Evolutionary conservation across 805 yeast genomes (phyloP).

Genomic region (Myxozyma neotropica): DNA sequence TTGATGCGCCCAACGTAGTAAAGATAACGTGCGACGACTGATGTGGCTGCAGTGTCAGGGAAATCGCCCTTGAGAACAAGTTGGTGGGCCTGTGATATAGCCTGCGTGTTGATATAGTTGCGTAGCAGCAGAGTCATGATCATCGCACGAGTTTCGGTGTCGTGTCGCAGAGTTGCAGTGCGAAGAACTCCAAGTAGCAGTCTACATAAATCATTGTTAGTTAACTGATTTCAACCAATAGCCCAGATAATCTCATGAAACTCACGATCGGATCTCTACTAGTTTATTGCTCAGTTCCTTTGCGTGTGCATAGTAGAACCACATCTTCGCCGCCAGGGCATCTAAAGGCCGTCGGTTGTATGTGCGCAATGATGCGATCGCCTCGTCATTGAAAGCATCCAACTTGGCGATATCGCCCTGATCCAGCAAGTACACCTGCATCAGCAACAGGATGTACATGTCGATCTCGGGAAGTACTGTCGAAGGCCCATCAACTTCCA

Average conservation of each 20-base stretch:
- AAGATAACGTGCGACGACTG: conserved; percentile 87
- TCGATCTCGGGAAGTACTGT: conserved; percentile 76
- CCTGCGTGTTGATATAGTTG: conserved; percentile 74
- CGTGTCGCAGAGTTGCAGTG: conserved; percentile 89
- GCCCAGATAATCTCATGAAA: neutral
- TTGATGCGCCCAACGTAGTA: conserved; percentile 88
- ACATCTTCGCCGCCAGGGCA: conserved; percentile 81
- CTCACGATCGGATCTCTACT: conserved; percentile 58
- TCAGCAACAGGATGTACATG: conserved; percentile 73
- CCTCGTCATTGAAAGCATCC: conserved; percentile 55
- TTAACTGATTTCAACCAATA: too few relatives aligned
- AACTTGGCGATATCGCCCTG: conserved; percentile 52
- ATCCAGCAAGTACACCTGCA: conserved; percentile 77
- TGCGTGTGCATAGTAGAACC: conserved; percentile 87
- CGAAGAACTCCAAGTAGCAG: conserved; percentile 73
- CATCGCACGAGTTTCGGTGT: conserved; percentile 86
- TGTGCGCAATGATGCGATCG: conserved; percentile 55
- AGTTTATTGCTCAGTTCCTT: conserved; percentile 62
- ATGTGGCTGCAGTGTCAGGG: conserved; percentile 81
- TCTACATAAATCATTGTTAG: too few relatives aligned
- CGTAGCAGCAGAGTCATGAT: conserved; percentile 83
- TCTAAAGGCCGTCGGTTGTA: conserved; percentile 85
- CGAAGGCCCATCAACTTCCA: conserved; percentile 23
- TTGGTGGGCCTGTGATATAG: conserved; percentile 83
- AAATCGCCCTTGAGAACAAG: conserved; percentile 86